These are phyloP conservation scores for Anthracocystis walkeri DNA, from an alignment of 1,284 basidiomycete species.

Conservation along the genomic window DNA sequence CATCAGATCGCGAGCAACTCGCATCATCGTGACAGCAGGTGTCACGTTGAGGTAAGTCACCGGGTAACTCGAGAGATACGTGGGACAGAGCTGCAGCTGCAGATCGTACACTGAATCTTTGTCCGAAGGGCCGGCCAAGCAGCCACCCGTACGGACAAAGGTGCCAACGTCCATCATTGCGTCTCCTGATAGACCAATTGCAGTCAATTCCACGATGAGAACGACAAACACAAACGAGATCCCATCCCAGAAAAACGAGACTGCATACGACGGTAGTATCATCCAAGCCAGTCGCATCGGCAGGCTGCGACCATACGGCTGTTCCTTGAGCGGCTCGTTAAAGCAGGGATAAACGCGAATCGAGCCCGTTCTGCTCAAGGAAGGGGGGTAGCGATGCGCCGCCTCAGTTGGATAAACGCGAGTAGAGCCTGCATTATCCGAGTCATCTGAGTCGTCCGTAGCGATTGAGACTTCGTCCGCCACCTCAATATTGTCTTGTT, in stretches of 20 bases:
- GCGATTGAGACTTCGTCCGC: not conserved
- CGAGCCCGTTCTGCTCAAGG: too few species aligned
- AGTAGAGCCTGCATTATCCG: not conserved
- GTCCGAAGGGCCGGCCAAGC: not conserved
- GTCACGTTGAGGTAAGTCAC: not conserved
- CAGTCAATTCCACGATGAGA: not conserved
- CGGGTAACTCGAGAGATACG: not conserved
- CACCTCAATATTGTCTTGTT: not conserved
- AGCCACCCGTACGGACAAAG: conserved; percentile 6
- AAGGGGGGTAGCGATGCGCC: too few species aligned
- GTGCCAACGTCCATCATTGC: conserved; percentile 7
- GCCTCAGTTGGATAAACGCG: not conserved
- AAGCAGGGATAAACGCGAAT: not conserved
- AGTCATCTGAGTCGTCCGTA: too few species aligned
- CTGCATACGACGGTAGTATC: conserved; percentile 10
- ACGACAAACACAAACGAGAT: not conserved
- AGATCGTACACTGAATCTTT: conserved; percentile 11
- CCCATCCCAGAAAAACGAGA: conserved; percentile 8
- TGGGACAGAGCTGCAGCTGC: conserved; percentile 1
- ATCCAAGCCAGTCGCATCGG: conserved; percentile 7
- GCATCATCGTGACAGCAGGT: not conserved
- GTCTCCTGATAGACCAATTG: conserved; percentile 3
- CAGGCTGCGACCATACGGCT: not conserved
- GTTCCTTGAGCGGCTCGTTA: not conserved
- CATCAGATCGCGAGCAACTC: conserved; percentile 6